A percentile compares a stretch with the other conserved stretches of the same genome.
Evolutionary conservation across 2,329 filamentous ascomycete genomes (phyloP).

Genomic region (Phaeosphaeriaceae sp.): DNA sequence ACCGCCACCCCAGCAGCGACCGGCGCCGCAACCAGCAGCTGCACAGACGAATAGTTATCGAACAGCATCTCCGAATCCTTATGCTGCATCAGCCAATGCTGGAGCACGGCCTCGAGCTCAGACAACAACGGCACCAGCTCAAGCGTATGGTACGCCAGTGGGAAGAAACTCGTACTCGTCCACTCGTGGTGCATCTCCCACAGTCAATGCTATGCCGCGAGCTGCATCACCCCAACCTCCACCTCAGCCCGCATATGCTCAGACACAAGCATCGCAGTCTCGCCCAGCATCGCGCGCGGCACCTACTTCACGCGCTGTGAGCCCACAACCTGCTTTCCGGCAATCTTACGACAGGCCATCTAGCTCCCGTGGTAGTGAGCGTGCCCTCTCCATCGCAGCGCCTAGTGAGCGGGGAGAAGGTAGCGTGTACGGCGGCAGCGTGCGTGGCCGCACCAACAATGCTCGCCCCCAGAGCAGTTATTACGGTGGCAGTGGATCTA

Average conservation of each 20-base stretch:
- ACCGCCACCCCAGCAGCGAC: conserved; percentile 54
- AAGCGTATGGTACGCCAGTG: conserved; percentile 42
- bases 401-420: conserved; percentile 46
- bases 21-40: conserved; percentile 2
- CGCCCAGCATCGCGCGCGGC: conserved; percentile 43
- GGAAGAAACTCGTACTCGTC: conserved; percentile 48
- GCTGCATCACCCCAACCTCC: conserved; percentile 57
- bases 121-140: conserved; percentile 46
- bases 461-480: conserved; percentile 55
- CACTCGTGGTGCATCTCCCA: conserved; percentile 49
- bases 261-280: conserved; percentile 19
- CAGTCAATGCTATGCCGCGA: conserved; percentile 42
- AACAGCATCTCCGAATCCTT: conserved; percentile 68
- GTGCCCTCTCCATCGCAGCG: conserved; percentile 53
- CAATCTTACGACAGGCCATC: conserved; percentile 58
- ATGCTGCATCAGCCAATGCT: conserved; percentile 50
- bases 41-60: conserved; percentile 16
- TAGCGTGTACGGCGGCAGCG: conserved; percentile 51
- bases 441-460: conserved; percentile 39
- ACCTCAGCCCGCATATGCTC: conserved; percentile 48
- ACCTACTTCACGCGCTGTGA: conserved; percentile 53
- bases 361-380: conserved; percentile 54
- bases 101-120: conserved; percentile 44
- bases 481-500: conserved; percentile 44
- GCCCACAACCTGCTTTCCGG: conserved; percentile 62